A percentile compares a stretch with the other conserved stretches of the same genome.
phyloP scores from a whole-genome alignment of 345 rosid genomes.

The Clausena lansium region DNA sequence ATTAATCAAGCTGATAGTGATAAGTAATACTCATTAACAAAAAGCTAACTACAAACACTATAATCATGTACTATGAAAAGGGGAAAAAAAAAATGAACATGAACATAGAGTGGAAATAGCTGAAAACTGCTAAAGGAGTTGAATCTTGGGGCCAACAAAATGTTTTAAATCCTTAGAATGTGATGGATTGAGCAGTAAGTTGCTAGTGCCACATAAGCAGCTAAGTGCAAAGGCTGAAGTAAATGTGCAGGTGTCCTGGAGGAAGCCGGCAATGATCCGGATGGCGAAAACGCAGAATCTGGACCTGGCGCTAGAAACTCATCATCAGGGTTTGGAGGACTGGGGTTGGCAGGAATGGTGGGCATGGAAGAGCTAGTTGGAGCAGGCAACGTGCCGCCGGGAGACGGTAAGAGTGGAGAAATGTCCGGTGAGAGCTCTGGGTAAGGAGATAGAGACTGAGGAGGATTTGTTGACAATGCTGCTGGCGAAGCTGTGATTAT shows the following conservation, averaged over 20 bases:
- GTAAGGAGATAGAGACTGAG: constrained; percentile 37
- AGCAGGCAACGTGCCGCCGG: constrained; percentile 46
- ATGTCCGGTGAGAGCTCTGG: constrained; percentile 69
- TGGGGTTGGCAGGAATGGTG: constrained; percentile 73
- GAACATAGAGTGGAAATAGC: not conserved
- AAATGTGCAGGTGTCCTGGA: constrained; percentile 23
- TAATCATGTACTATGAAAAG: constrained; percentile 8
- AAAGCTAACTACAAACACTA: constrained; percentile 9
- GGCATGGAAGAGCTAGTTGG: constrained; percentile 55
- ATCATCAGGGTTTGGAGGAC: constrained; percentile 84
- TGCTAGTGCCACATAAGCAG: constrained; percentile 4
- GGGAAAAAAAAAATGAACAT: not conserved
- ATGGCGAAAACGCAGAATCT: constrained; percentile 51
- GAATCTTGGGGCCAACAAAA: not conserved
- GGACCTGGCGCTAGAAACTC: constrained; percentile 32
- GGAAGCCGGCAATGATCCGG: constrained; percentile 41
- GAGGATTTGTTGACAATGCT: constrained; percentile 27
- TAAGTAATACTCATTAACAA: not conserved
- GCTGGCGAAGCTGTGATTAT: constrained; percentile 36
- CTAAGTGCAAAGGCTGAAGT: constrained; percentile 1
- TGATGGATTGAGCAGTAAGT: constrained; percentile 21
- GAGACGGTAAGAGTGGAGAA: constrained; percentile 75
- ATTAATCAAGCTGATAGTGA: not conserved
- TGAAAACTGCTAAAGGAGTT: not conserved
- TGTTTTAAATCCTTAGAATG: constrained; percentile 9